Conservation (phyloP, 2,329 filamentous ascomycete genomes). For the Colletotrichum trifolii region DNA sequence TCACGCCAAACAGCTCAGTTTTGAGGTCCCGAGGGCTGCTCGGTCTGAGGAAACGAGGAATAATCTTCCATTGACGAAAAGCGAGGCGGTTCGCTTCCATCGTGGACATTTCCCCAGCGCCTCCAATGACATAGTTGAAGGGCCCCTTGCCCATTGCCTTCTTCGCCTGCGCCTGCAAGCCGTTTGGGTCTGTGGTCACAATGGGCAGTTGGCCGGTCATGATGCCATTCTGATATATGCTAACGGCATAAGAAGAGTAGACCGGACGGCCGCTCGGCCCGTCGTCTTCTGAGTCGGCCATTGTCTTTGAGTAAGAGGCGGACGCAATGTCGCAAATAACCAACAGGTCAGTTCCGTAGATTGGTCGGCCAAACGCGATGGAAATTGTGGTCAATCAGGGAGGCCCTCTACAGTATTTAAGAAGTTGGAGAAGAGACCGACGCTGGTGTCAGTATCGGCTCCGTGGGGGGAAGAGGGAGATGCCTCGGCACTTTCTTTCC, state of each 20-base stretch:
- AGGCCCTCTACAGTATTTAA: too few species aligned
- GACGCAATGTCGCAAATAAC: not conserved
- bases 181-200: constrained; percentile 69
- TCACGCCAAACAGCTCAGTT: constrained; percentile 63
- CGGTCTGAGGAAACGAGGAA: constrained; percentile 62
- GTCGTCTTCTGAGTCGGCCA: constrained; percentile 37
- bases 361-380: too few species aligned
- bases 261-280: constrained; percentile 33
- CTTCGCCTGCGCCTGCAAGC: constrained; percentile 65
- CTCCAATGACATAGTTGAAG: constrained; percentile 72
- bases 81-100: constrained; percentile 69
- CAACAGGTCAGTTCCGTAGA: too few species aligned
- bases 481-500: too few species aligned
- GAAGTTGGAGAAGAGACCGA: too few species aligned
- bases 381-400: too few species aligned
- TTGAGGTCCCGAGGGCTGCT: constrained; percentile 58
- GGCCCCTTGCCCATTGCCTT: constrained; percentile 57
- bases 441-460: too few species aligned
- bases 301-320: constrained; percentile 5
- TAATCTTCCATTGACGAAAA: constrained; percentile 63
- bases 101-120: constrained; percentile 70
- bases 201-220: constrained; percentile 58
- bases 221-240: constrained; percentile 65
- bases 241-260: constrained; percentile 57
- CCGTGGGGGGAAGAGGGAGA: too few species aligned